Base-by-base conservation (phyloP, 441 rosid species). In the Eutrema salsugineum region DNA sequence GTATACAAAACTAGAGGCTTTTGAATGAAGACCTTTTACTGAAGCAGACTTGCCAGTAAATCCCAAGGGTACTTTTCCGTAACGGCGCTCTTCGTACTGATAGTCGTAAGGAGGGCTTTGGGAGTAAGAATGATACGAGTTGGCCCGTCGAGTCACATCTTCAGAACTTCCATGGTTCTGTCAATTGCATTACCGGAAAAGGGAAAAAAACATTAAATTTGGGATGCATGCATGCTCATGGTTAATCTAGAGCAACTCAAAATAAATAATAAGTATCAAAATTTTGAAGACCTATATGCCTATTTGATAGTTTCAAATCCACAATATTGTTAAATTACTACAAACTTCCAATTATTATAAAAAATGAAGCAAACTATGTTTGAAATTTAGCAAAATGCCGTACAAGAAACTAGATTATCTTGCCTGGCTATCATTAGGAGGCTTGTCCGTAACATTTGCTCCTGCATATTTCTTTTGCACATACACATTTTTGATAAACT, bases 91-190 rank as follows among this genome's bases (percentile, higher is more conserved):
- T 81, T 92, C 98, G 76, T 95, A 95, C 79, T 95, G 99, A 76
- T 87, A 82, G 79, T 95, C 97, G 63, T 95, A 95, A 75, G 99
- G 99, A 75, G 97, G 98, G 85, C 99, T 95, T 73, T 93, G 97
- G 46, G 99, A 95, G 84, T 81, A 95, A 48, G 99, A 95, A 82
- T 95, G 99, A 83, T 95, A 92, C 28, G 99, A 95, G 80, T 91
- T 88, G 76, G 99, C 94, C 62, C 98, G 94, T 79, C 89, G 86
- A 48, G 83, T 85, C 75, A 86, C 81, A 39, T 79, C 94, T 80
- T 83, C 93, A 74, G 68, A 82, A 70, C 83, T 83, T 81, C 85
- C 79, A 50, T 63, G 68, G 76, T 82, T 84, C 98, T 94, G 91
- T 65, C 79, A 77, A 76, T 69, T 67, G 50, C 66, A 79, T 79